A percentile compares a stretch with the other conserved stretches of the same genome.
phyloP scores from a whole-genome alignment of 257 asterid species.

The Capsicum chinense region DNA sequence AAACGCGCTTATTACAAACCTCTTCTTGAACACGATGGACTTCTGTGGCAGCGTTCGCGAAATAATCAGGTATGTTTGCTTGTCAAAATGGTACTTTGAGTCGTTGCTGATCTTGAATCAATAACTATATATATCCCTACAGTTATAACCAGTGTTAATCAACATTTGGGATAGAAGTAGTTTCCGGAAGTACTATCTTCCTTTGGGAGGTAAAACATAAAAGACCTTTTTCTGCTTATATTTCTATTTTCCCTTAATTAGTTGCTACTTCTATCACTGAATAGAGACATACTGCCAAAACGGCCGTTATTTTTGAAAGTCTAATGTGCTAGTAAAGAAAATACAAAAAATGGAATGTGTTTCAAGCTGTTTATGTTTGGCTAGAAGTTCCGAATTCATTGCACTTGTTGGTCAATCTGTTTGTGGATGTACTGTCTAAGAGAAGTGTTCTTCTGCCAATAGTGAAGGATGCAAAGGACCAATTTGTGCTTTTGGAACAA shows the following conservation, averaged over 20 bases:
- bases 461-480: background rate
- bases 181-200: background rate
- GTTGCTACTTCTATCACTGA: background rate
- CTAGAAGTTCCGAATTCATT: background rate
- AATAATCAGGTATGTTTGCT: slow-evolving; percentile 62
- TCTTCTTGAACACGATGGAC: slow-evolving; percentile 78
- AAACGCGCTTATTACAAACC: slow-evolving; percentile 72
- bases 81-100: slow-evolving; percentile 23
- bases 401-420: background rate
- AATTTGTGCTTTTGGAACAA: slow-evolving; percentile 7
- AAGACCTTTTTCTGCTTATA: background rate
- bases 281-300: background rate
- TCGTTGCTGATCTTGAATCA: slow-evolving; percentile 5
- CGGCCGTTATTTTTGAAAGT: background rate
- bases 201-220: background rate
- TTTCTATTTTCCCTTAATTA: background rate
- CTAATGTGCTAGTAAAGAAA: background rate
- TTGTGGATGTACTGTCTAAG: slow-evolving; percentile 16
- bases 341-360: background rate
- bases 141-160: background rate
- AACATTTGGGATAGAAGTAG: background rate
- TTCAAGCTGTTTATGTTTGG: background rate
- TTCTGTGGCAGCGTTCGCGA: slow-evolving; percentile 60
- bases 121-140: background rate
- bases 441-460: background rate